These are phyloP conservation scores for Eimeria tenella DNA, from an alignment of 169 alveolate species.

Conservation along the genomic window DNA sequence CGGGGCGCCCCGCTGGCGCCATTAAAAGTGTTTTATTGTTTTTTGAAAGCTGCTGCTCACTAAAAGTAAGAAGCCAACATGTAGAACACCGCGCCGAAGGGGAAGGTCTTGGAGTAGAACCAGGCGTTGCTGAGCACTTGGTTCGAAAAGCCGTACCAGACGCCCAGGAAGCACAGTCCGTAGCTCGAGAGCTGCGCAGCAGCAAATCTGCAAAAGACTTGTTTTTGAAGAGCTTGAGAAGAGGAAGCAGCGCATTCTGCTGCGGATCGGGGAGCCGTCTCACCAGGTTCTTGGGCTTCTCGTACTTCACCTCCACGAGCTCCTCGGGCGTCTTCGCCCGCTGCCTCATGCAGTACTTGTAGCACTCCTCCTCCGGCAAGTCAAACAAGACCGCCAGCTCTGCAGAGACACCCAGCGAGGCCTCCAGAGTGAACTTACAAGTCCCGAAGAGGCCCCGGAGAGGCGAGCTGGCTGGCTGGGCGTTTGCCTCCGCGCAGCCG, in stretches of 20 bases:
- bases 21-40: background rate
- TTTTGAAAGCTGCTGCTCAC: slow-evolving; percentile 77
- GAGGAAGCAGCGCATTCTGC: background rate
- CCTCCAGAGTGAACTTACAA: background rate
- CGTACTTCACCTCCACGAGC: slow-evolving; percentile 87
- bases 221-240: no score
- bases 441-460: background rate
- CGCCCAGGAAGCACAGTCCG: slow-evolving; percentile 90
- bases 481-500: background rate
- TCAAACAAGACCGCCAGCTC: slow-evolving; percentile 90
- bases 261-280: background rate
- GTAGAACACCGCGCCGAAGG: slow-evolving; percentile 92
- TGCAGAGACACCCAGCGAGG: background rate
- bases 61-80: slow-evolving; percentile 92
- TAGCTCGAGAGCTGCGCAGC: slow-evolving; percentile 85
- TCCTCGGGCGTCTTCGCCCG: slow-evolving; percentile 90
- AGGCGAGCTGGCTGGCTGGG: slow-evolving; percentile 1
- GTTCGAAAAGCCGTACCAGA: slow-evolving; percentile 91
- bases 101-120: slow-evolving; percentile 92
- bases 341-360: slow-evolving; percentile 88
- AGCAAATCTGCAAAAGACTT: background rate
- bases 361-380: slow-evolving; percentile 90
- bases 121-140: slow-evolving; percentile 91
- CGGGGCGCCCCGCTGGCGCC: no score
- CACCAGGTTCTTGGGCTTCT: slow-evolving; percentile 85